phyloP scores from a whole-genome alignment of 805 yeast species.

The Yamadazyma insecticola region DNA sequence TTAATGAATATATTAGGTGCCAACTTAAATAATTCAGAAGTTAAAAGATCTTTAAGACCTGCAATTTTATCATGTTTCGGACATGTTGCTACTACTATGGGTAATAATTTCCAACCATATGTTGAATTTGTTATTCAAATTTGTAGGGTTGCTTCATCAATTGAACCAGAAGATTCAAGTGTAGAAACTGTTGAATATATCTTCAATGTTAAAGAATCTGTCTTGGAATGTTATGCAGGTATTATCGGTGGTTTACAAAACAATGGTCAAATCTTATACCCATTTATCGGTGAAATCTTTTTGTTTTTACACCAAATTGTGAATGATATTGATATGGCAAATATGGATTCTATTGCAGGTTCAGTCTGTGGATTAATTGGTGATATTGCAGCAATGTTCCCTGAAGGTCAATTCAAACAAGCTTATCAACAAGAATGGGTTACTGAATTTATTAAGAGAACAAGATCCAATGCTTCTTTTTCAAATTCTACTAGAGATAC shows the following conservation, averaged over 20 bases:
- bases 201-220: conserved; percentile 71
- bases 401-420: conserved; percentile 67
- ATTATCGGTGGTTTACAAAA: conserved; percentile 85
- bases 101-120: conserved; percentile 70
- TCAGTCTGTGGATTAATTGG: conserved; percentile 89
- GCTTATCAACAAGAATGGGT: conserved; percentile 76
- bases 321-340: conserved; percentile 53
- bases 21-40: conserved; percentile 59
- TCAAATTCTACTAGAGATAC: conserved; percentile 73
- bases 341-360: conserved; percentile 69
- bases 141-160: conserved; percentile 59
- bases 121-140: conserved; percentile 75
- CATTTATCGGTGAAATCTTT: conserved; percentile 67
- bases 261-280: conserved; percentile 47
- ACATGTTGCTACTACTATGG: conserved; percentile 88
- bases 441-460: conserved; percentile 65
- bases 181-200: conserved; percentile 76
- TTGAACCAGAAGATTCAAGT: conserved; percentile 62
- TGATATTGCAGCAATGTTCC: conserved; percentile 84
- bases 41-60: conserved; percentile 81
- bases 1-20: conserved; percentile 81
- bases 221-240: conserved; percentile 95
- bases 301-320: conserved; percentile 59
- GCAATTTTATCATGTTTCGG: conserved; percentile 90
- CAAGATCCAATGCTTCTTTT: conserved; percentile 60